Evolutionary conservation across 306 rosid species (phyloP).

Genomic region (Cicer yamashitae): DNA sequence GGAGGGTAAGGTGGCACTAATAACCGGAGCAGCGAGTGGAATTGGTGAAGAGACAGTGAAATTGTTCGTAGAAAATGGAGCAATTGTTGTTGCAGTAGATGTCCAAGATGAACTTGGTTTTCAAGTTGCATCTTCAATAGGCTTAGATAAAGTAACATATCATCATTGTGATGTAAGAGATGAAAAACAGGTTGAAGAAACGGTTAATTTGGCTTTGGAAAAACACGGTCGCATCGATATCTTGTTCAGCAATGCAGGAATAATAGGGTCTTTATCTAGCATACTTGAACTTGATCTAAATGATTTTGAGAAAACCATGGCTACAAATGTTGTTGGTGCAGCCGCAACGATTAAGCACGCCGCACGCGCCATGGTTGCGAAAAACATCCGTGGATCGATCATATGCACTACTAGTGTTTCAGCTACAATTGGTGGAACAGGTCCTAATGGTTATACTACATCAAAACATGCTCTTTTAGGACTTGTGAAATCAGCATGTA

Average conservation of each 20-base stretch:
- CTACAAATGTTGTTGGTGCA: slow-evolving; percentile 73
- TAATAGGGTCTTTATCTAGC: slow-evolving; percentile 62
- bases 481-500: slow-evolving; percentile 65
- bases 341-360: slow-evolving; percentile 74
- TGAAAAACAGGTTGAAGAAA: slow-evolving; percentile 71
- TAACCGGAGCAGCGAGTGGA: slow-evolving; percentile 90
- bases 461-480: slow-evolving; percentile 82
- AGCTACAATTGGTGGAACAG: slow-evolving; percentile 66
- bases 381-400: slow-evolving; percentile 61
- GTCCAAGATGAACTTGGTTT: slow-evolving; percentile 79
- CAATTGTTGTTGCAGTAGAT: slow-evolving; percentile 71
- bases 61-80: slow-evolving; percentile 70
- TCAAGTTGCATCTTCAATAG: slow-evolving; percentile 60
- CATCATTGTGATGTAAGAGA: slow-evolving; percentile 84
- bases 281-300: slow-evolving; percentile 75
- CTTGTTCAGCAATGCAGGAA: slow-evolving; percentile 85
- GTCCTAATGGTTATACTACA: slow-evolving; percentile 67
- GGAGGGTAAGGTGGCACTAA: slow-evolving; percentile 82
- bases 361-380: slow-evolving; percentile 72
- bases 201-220: slow-evolving; percentile 58
- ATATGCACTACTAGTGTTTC: slow-evolving; percentile 87
- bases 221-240: slow-evolving; percentile 71
- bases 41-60: slow-evolving; percentile 80
- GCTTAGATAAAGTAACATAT: slow-evolving; percentile 55
- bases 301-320: slow-evolving; percentile 66